Conservation (phyloP, 768 basidiomycete species). For the Tricholoma matsutake region DNA sequence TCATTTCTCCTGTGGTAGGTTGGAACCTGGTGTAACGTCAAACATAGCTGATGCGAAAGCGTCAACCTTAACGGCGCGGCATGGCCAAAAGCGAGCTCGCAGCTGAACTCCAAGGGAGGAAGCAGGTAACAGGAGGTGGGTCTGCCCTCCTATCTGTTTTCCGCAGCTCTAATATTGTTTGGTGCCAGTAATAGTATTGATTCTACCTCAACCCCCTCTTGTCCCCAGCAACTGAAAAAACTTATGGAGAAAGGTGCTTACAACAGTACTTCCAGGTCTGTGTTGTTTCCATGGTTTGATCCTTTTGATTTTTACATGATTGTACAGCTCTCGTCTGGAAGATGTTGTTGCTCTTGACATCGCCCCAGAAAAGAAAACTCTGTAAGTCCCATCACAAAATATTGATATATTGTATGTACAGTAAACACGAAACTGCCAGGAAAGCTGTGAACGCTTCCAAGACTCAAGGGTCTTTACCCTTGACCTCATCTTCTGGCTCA, state of each 20-base stretch:
- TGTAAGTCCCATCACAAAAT: neutral
- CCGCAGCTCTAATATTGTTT: neutral
- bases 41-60: neutral
- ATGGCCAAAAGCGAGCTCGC: neutral
- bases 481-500: neutral
- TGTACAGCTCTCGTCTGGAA: neutral
- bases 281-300: neutral
- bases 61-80: neutral
- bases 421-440: neutral
- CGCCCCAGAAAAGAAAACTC: neutral
- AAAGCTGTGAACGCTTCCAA: neutral
- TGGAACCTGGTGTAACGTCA: neutral
- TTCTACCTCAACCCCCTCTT: neutral
- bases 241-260: neutral
- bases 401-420: neutral
- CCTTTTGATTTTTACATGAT: neutral
- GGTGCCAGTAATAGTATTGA: neutral
- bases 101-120: neutral
- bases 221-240: neutral
- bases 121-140: neutral
- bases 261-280: neutral
- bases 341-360: neutral
- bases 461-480: neutral
- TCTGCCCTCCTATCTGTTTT: neutral
- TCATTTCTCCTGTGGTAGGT: neutral